Percentiles rank a stretch among this genome's conserved stretches.
These are phyloP conservation scores for Cordyceps tenuipes DNA, from an alignment of 2,329 filamentous ascomycete species.

Conservation along the genomic window DNA sequence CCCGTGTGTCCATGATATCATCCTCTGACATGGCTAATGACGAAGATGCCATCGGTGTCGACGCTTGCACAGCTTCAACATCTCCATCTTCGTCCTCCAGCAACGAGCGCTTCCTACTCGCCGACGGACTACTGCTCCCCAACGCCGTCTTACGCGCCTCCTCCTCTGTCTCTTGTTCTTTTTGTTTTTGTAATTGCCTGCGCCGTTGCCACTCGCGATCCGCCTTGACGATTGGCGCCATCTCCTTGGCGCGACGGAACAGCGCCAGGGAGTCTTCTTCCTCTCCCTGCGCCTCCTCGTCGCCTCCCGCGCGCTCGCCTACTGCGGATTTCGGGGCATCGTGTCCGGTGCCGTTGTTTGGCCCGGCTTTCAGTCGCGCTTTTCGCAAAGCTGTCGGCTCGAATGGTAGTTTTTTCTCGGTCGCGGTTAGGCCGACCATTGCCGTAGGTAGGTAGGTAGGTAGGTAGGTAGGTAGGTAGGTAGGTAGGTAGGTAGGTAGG, in stretches of 20 bases:
- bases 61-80: not conserved
- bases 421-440: constrained; percentile 25
- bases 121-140: too few relatives aligned
- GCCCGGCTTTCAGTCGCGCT: constrained; percentile 15
- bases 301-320: not conserved
- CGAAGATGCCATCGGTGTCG: constrained; percentile 16
- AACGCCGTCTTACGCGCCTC: constrained; percentile 4
- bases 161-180: constrained; percentile 9
- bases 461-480: too few relatives aligned
- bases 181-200: constrained; percentile 18
- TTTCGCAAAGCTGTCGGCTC: constrained; percentile 38
- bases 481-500: too few relatives aligned
- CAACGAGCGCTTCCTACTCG: not conserved
- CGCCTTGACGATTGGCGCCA: constrained; percentile 37
- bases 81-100: not conserved
- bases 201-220: constrained; percentile 28
- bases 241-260: constrained; percentile 42
- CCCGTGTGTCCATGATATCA: not conserved
- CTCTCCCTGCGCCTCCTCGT: constrained; percentile 17
- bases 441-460: not conserved
- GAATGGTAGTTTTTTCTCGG: constrained; percentile 38
- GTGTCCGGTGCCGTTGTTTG: constrained; percentile 15
- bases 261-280: constrained; percentile 33
- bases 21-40: not conserved
- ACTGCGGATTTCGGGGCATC: constrained; percentile 5